Evolutionary conservation across 2,329 filamentous ascomycete genomes (phyloP), one percentile per base, ranked within the genome.

Genomic region (Hawksworthiomyces lignivorus): DNA sequence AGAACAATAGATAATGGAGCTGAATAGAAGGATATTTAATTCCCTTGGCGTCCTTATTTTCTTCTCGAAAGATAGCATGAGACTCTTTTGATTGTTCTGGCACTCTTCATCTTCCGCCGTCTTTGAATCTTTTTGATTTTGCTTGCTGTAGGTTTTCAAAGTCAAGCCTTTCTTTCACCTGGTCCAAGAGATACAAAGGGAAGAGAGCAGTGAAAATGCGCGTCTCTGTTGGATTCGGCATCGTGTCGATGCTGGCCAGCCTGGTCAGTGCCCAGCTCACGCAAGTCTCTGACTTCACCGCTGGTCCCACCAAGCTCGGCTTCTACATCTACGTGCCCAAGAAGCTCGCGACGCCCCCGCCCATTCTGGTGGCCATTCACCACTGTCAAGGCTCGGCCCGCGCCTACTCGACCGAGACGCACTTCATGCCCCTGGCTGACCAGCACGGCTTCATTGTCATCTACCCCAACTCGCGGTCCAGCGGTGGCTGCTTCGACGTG

Each of bases 401-500:
- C 43, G 67, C 63, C 6, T 78, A 72, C 57, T 74, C 70, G 52
- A 60, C 53, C 17, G 64, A 65, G 44, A 70, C 67, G 1, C 66
- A 70, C 2, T 80, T 77, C 54, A 68, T 70, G 22, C 61, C 59
- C 3, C 62, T 73, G 12, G 72, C 77, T 12, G 73, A 78, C 47
- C 57, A 61, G 21, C 63, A 73, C 37, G 74, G 73, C 29, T 79
- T 73, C 57, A 76, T 82, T 41, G 56, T 67, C 15, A 66, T 71
- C 47, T 72, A 67, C 47, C 69, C 69, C 3, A 62, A 62, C 50
- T 67, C 61, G 5, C 62, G 52, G 37, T 63, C 59, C 42, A 54
- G 52, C 12, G 64, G 62, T 29, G 65, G 56, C 32, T 81, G 77
- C 60, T 81, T 75, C 69, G 77, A 81, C 50, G 76, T 80, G 6